Evolutionary conservation across 495 filamentous ascomycete species (phyloP), one percentile per base, ranked within the genome.

Genomic region (Xylaria nigripes): DNA sequence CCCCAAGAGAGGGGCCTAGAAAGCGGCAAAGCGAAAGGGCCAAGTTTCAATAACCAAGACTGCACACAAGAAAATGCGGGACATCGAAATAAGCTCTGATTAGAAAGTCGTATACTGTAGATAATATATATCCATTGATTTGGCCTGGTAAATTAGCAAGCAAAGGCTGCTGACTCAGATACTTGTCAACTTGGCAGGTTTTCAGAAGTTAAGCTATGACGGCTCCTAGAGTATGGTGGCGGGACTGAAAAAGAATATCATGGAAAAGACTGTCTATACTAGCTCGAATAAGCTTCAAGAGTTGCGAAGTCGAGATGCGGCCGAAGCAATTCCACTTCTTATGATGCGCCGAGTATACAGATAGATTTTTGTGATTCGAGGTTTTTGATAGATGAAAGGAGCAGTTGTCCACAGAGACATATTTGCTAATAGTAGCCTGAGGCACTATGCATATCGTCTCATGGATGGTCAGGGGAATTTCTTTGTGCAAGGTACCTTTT

Each of bases 291-390:
- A n/a, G n/a, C n/a, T n/a, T n/a, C n/a, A n/a, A n/a, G n/a, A n/a
- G n/a, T n/a, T n/a, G n/a, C n/a, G n/a, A n/a, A n/a, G n/a, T n/a
- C n/a, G n/a, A n/a, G n/a, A 29, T 29, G 44, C 72, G 68, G 68
- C 52, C 72, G 32, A 60, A 44, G 43, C 32, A 49, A 5, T 67
- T 67, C 23, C 24, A 16, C 2, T 27, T 46, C 16, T 62, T 58
- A 54, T 58, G 50, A 24, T 44, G 10, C 42, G 22, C 43, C n/a
- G 38, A 23, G 32, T 36, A 36, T 36, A 2, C 10, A 36, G 32
- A 12, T 54, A 47, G 32, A 18, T 47, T 47, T 27, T 45, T 45
- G 43, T 38, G 16, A 23, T 34, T 27, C 46, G 3, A 30, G n/a
- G 29, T 29, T 10, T 32, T 13, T 29, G 3, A 8, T 25, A 45